These are phyloP conservation scores for Dillenia suffruticosa DNA, from an alignment of 164 flowering plant genomes.

Conservation along the genomic window DNA sequence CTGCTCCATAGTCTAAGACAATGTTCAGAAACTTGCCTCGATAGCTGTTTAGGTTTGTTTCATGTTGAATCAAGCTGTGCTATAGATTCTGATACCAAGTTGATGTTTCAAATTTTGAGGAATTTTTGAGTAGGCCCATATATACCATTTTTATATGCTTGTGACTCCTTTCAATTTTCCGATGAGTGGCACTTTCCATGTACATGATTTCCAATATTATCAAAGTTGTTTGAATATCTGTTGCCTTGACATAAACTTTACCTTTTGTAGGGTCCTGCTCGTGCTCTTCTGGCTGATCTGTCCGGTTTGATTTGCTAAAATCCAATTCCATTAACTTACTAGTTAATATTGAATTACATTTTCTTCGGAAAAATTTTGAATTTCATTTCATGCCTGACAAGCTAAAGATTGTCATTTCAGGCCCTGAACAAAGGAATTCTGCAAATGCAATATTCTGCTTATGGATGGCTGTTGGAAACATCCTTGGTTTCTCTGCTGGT, in stretches of 20 bases:
- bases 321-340: background rate
- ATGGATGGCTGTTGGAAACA: slow-evolving; percentile 99
- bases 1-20: too few relatives aligned
- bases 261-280: slow-evolving; percentile 87
- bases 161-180: slow-evolving; percentile 6
- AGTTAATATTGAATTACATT: background rate
- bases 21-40: too few relatives aligned
- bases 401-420: slow-evolving; percentile 26
- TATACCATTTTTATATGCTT: too few relatives aligned
- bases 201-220: background rate
- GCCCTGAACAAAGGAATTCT: slow-evolving; percentile 83
- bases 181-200: too few relatives aligned
- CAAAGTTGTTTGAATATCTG: background rate
- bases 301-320: slow-evolving; percentile 43
- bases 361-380: too few relatives aligned
- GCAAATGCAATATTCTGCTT: slow-evolving; percentile 91
- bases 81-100: too few relatives aligned
- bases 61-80: too few relatives aligned
- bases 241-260: background rate
- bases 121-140: too few relatives aligned
- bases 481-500: slow-evolving; percentile 91
- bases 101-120: too few relatives aligned
- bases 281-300: slow-evolving; percentile 97
- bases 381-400: too few relatives aligned
- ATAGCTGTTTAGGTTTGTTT: too few relatives aligned